Conservation (phyloP, 2,329 filamentous ascomycete genomes). For the Coniochaeta ligniaria region DNA sequence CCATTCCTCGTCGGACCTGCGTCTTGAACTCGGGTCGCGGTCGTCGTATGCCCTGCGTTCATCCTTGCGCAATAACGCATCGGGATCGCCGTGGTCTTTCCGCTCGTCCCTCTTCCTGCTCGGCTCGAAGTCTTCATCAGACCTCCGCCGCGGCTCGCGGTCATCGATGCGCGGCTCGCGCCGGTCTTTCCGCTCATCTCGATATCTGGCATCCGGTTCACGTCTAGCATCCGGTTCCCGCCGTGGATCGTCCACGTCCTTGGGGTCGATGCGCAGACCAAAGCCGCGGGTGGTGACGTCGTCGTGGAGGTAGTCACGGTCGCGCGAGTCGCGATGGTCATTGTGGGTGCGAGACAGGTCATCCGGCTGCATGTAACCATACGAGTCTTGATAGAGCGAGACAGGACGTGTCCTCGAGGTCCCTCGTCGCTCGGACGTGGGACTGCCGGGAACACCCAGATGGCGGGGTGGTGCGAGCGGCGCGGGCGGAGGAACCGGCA, state of each 20-base stretch:
- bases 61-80: neutral
- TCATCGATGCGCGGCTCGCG: constrained; percentile 15
- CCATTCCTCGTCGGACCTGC: neutral
- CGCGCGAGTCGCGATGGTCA: constrained; percentile 38
- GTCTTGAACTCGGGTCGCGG: neutral
- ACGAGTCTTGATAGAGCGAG: constrained; percentile 45
- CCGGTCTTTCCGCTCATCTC: constrained; percentile 35
- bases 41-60: neutral
- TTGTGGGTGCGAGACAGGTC: constrained; percentile 40
- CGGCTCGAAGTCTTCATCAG: constrained; percentile 20
- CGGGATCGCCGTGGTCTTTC: constrained; percentile 5
- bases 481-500: constrained; percentile 37
- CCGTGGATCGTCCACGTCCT: constrained; percentile 21
- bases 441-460: constrained; percentile 25
- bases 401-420: constrained; percentile 35
- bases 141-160: constrained; percentile 15
- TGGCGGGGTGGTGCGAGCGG: constrained; percentile 26
- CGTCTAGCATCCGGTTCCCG: constrained; percentile 18
- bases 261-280: constrained; percentile 38
- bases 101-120: constrained; percentile 5
- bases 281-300: constrained; percentile 43
- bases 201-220: constrained; percentile 22
- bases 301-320: constrained; percentile 35
- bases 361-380: constrained; percentile 32
- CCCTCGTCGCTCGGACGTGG: constrained; percentile 21